Percentiles rank a stretch among this genome's conserved stretches.
Conservation (phyloP, 2,329 filamentous ascomycete species). For the Fragosphaeria purpurea region DNA sequence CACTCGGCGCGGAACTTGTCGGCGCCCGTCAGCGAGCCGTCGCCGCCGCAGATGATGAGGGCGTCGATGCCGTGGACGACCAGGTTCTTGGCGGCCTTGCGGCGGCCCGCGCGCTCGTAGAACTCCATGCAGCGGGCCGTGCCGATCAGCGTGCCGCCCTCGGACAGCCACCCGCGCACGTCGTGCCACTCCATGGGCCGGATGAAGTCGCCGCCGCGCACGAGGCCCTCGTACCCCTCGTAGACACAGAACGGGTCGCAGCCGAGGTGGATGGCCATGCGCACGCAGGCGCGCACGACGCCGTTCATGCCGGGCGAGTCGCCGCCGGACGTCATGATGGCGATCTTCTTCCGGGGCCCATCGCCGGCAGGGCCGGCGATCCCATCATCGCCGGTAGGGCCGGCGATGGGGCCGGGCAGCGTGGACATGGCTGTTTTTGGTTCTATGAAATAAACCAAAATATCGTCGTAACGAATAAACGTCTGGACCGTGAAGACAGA, state of each 20-base stretch:
- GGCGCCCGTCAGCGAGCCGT: conserved; percentile 90
- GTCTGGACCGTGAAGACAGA: neutral
- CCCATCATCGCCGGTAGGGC: conserved; percentile 4
- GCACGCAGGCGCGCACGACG: conserved; percentile 79
- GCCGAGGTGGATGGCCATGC: conserved; percentile 77
- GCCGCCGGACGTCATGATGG: conserved; percentile 87
- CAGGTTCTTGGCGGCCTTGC: conserved; percentile 89
- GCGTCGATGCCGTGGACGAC: conserved; percentile 88
- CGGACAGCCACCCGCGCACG: conserved; percentile 86
- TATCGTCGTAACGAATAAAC: no score
- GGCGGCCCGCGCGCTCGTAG: conserved; percentile 74
- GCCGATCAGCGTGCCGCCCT: conserved; percentile 91
- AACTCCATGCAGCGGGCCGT: conserved; percentile 90
- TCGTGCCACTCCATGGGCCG: conserved; percentile 83
- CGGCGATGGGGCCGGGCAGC: conserved; percentile 23
- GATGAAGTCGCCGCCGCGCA: conserved; percentile 82
- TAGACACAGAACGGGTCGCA: conserved; percentile 76
- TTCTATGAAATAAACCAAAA: no score
- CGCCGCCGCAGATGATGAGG: conserved; percentile 91
- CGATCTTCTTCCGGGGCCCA: conserved; percentile 57
- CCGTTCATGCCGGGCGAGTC: conserved; percentile 95
- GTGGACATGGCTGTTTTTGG: neutral
- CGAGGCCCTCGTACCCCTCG: conserved; percentile 93
- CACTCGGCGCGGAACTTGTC: conserved; percentile 90
- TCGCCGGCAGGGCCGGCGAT: conserved; percentile 21